These are phyloP conservation scores for Castanea sativa DNA, from an alignment of 306 rosid genomes.

Conservation along the genomic window DNA sequence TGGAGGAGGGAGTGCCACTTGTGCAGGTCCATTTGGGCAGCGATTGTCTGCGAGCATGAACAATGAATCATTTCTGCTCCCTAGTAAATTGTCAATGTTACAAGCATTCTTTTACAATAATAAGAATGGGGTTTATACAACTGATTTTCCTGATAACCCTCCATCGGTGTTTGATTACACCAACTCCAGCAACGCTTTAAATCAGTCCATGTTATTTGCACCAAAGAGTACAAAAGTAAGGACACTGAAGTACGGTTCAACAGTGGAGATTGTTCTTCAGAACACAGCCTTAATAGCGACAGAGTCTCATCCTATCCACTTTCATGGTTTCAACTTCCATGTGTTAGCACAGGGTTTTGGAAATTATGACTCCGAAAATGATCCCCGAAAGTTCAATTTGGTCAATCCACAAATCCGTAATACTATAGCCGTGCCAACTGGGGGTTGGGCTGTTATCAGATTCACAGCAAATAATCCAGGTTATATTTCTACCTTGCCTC, in stretches of 20 bases:
- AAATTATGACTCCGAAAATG: slow-evolving; percentile 31
- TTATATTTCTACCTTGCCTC: background rate
- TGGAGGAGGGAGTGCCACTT: slow-evolving; percentile 8
- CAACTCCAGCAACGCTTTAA: background rate
- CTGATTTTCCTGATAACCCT: slow-evolving; percentile 50
- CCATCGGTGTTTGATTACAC: slow-evolving; percentile 39
- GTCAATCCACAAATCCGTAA: slow-evolving; percentile 56
- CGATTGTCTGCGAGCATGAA: slow-evolving; percentile 62
- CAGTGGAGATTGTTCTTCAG: slow-evolving; percentile 55
- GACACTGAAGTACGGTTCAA: slow-evolving; percentile 53
- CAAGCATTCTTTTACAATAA: slow-evolving; percentile 31
- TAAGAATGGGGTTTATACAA: slow-evolving; percentile 37
- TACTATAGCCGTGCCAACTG: slow-evolving; percentile 57
- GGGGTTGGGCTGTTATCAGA: slow-evolving; percentile 63
- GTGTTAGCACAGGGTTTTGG: slow-evolving; percentile 75
- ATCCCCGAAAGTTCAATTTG: slow-evolving; percentile 38
- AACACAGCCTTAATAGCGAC: slow-evolving; percentile 26
- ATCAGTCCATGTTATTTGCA: slow-evolving; percentile 19
- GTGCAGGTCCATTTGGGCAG: slow-evolving; percentile 16
- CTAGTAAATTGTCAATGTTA: slow-evolving; percentile 38
- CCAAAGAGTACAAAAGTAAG: slow-evolving; percentile 55
- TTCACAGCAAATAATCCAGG: slow-evolving; percentile 51
- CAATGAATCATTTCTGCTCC: slow-evolving; percentile 58
- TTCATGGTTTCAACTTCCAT: slow-evolving; percentile 63
- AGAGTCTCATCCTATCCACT: slow-evolving; percentile 61